Base-by-base conservation (phyloP, 768 basidiomycete species). In the Clavaria fumosa region DNA sequence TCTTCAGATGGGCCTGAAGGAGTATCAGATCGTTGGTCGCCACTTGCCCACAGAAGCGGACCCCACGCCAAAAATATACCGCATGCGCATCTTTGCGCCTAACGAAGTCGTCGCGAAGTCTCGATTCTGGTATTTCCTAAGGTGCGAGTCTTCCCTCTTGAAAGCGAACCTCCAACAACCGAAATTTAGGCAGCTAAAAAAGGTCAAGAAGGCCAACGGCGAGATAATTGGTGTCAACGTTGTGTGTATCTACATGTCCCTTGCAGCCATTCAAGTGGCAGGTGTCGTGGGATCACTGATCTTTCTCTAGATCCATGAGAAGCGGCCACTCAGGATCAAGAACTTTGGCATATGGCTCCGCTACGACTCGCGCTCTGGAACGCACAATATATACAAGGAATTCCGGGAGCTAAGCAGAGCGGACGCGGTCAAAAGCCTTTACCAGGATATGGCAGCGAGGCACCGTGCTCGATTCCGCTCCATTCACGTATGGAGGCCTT, bases 361-460 rank as follows among this genome's bases (percentile, higher is more conserved):
- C 51, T 99, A 99, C 64, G 95, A 99, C 66, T 97, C 93, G 38
- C 89, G 93, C 52, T 95, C 91, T 36, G 95, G 95, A 46, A 99
- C 95, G 32, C 95, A 97, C 79, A 99, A 99, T 78, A 93, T 96
- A 90, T 95, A 95, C 83, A 91, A 91, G 75, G 83, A 86, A 63
- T 96, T 86, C 82, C 86, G 90, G 55, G 93, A 97, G 52, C 79
- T 99, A 50, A 71, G 71, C 50, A 80, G 95, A 47, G 79, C 86
- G 43, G 91, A 86, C 57, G 93, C 95, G 41, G 95, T 97, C 58
- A 90, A 84, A 72, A 70, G 78, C 50, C 63, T 96, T 59, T 97
- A 97, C 76, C 93, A 97, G 67, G 93, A 97, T 64, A 96, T 99
- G 93, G 88, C 95, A 53, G 90, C 95, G 45, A 75, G 91, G 49